Conservation (phyloP, 1,284 basidiomycete species). For the Leccinum ponderosum region DNA sequence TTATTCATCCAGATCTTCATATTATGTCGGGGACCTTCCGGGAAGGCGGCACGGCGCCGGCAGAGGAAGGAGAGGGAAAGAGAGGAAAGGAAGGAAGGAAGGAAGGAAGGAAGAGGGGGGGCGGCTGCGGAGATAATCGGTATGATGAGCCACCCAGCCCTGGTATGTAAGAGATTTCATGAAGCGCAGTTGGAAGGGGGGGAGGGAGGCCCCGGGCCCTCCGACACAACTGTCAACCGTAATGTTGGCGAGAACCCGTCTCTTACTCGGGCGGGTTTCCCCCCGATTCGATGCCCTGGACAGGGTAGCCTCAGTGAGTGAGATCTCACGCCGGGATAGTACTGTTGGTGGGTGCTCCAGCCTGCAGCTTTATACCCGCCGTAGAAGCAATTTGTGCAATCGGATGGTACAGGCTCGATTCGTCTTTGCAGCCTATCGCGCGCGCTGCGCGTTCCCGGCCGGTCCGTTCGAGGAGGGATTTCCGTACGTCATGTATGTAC, state of each 20-base stretch:
- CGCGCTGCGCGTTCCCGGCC: not conserved
- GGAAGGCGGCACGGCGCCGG: not conserved
- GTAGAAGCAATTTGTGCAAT: not conserved
- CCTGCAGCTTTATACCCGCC: constrained; percentile 4
- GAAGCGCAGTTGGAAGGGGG: not conserved
- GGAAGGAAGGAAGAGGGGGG: not conserved
- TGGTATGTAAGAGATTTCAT: constrained; percentile 4
- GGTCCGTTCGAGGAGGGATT: not conserved
- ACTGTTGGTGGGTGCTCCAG: not conserved
- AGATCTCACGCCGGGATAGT: constrained; percentile 9
- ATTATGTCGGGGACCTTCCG: constrained; percentile 1
- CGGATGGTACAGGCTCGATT: not conserved
- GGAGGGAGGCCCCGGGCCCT: not conserved
- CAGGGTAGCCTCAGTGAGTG: not conserved
- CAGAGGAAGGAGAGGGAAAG: not conserved
- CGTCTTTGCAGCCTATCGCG: not conserved
- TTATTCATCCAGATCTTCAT: constrained; percentile 6
- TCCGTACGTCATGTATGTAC: not conserved
- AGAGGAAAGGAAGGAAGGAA: not conserved
- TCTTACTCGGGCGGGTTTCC: not conserved
- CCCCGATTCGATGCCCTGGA: constrained; percentile 2
- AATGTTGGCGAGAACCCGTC: not conserved
- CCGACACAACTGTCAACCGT: not conserved
- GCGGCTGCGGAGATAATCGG: not conserved
- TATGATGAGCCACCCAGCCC: not conserved